Conservation (phyloP, 1,284 basidiomycete genomes). For the Rhodotorula sp. region DNA sequence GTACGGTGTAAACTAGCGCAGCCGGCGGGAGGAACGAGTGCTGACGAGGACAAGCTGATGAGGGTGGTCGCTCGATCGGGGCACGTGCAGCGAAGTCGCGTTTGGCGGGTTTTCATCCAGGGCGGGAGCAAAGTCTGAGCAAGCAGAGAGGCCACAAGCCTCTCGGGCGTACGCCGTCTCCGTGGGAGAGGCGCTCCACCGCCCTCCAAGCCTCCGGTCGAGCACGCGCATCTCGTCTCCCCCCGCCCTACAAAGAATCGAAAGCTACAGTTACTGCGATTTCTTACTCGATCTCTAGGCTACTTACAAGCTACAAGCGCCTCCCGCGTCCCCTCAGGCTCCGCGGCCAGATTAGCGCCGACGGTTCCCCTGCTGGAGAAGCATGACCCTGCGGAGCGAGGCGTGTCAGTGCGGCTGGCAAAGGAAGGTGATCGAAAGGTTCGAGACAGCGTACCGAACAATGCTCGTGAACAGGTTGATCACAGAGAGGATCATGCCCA, state of each 20-base stretch:
- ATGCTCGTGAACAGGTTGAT: constrained; percentile 59
- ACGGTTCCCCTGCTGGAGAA: constrained; percentile 53
- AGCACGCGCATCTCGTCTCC: too few species aligned
- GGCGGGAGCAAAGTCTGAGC: too few species aligned
- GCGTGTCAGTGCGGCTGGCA: constrained; percentile 51
- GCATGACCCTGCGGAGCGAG: constrained; percentile 63
- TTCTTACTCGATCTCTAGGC: background rate
- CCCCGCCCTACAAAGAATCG: background rate
- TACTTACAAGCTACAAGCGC: background rate
- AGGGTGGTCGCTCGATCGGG: too few species aligned
- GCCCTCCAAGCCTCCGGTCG: background rate
- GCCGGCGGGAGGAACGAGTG: too few species aligned
- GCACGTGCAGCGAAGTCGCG: too few species aligned
- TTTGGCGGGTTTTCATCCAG: too few species aligned
- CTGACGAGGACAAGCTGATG: too few species aligned
- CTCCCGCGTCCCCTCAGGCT: too few species aligned
- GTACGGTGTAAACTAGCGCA: too few species aligned
- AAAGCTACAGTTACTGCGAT: background rate
- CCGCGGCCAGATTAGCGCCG: background rate
- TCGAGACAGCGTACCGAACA: background rate
- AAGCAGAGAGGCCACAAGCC: too few species aligned
- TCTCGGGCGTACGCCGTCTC: too few species aligned
- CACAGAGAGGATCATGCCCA: constrained; percentile 64
- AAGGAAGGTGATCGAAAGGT: background rate
- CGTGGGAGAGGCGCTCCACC: background rate